These are phyloP conservation scores for Penicillium sp. DNA, from an alignment of 2,329 filamentous ascomycete species.

Conservation along the genomic window DNA sequence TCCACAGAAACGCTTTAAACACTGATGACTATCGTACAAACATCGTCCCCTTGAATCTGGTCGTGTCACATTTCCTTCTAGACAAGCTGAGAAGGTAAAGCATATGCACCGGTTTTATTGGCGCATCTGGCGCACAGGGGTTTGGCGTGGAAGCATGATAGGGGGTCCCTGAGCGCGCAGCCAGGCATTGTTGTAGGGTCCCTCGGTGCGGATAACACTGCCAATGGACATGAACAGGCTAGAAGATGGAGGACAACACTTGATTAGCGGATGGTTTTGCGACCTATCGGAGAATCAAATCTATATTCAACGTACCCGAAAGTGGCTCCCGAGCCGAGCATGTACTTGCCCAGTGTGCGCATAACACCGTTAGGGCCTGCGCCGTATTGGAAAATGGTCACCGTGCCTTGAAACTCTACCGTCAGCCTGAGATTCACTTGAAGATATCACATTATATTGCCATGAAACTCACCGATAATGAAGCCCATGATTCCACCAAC, in stretches of 20 bases:
- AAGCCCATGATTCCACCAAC: slow-evolving; percentile 96
- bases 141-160: slow-evolving; percentile 56
- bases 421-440: not conserved
- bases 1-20: slow-evolving; percentile 10
- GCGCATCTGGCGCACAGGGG: slow-evolving; percentile 27
- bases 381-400: slow-evolving; percentile 92
- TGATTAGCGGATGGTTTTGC: not conserved
- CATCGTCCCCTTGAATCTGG: slow-evolving; percentile 13
- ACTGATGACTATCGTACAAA: slow-evolving; percentile 27
- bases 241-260: not conserved
- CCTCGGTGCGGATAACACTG: slow-evolving; percentile 89
- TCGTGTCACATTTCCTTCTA: slow-evolving; percentile 19
- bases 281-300: slow-evolving; percentile 28
- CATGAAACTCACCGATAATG: slow-evolving; percentile 68
- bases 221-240: slow-evolving; percentile 99
- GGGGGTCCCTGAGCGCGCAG: slow-evolving; percentile 66
- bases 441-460: too few species aligned
- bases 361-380: slow-evolving; percentile 90
- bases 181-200: slow-evolving; percentile 71
- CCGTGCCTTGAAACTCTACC: slow-evolving; percentile 52
- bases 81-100: slow-evolving; percentile 4
- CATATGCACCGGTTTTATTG: slow-evolving; percentile 20
- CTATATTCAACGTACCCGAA: slow-evolving; percentile 62
- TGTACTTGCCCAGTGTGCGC: slow-evolving; percentile 91
- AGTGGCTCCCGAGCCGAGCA: slow-evolving; percentile 88